Evolutionary conservation across 139 green algal genomes (phyloP).

Genomic region (Chlorella sp.): DNA sequence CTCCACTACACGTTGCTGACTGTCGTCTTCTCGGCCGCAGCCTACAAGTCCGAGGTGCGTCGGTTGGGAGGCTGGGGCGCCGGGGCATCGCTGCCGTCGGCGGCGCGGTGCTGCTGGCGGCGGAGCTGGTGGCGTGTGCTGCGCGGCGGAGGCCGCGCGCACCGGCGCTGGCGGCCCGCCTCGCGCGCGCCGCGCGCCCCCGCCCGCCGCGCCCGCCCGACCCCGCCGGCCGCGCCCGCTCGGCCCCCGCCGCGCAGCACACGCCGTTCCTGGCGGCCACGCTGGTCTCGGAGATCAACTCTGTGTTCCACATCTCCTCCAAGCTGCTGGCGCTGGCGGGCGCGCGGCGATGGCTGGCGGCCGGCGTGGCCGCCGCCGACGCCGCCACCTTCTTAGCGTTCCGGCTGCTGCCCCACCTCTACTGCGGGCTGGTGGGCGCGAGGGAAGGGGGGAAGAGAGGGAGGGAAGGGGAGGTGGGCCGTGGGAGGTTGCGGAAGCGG

Average conservation of each 20-base stretch:
- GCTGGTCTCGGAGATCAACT: conserved; percentile 44
- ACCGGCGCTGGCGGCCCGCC: too few species aligned
- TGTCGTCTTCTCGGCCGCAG: conserved; percentile 62
- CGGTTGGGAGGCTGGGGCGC: not conserved
- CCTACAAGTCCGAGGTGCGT: conserved; percentile 53
- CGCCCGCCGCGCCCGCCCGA: not conserved
- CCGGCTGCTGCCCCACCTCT: too few species aligned
- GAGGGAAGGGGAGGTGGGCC: not conserved
- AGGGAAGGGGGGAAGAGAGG: not conserved
- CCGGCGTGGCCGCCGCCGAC: conserved; percentile 1
- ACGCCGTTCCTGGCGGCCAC: conserved; percentile 39
- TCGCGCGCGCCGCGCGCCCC: too few species aligned
- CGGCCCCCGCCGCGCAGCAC: conserved; percentile 1
- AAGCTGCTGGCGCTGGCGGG: conserved; percentile 11
- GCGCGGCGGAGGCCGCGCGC: too few species aligned
- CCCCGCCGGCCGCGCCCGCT: not conserved
- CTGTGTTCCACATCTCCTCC: conserved; percentile 3
- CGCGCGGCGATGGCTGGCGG: not conserved
- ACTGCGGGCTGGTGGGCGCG: too few species aligned
- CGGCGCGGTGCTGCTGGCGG: not conserved
- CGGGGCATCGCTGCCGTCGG: not conserved
- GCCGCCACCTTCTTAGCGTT: conserved; percentile 16
- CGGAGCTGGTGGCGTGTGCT: too few species aligned
- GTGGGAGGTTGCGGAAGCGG: not conserved
- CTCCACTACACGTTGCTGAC: conserved; percentile 72